These are phyloP conservation scores for Candida ortonii DNA, from an alignment of 805 yeast species.

Conservation along the genomic window DNA sequence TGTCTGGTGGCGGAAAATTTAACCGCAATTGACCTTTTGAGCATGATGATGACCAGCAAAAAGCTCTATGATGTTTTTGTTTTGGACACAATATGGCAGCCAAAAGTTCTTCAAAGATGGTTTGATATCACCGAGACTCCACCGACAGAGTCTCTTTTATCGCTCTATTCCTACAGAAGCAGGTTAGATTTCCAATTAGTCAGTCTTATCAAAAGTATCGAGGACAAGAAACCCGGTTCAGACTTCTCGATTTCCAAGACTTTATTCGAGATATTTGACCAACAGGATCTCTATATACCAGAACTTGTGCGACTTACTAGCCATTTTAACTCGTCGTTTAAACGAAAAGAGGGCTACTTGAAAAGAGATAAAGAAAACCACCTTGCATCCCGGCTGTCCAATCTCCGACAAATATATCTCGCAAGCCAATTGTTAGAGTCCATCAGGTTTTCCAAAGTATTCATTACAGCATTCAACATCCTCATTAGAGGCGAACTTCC, in stretches of 20 bases:
- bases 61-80: conserved; percentile 6
- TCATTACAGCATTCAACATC: conserved; percentile 3
- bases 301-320: conserved; percentile 17
- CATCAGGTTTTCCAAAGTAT: conserved; percentile 9
- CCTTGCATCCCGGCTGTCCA: conserved; percentile 8
- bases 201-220: neutral
- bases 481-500: conserved; percentile 5
- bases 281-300: conserved; percentile 16
- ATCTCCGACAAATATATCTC: conserved; percentile 14
- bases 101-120: conserved; percentile 13
- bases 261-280: conserved; percentile 1
- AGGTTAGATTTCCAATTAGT: no score
- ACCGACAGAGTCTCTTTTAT: no score
- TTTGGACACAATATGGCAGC: conserved; percentile 22
- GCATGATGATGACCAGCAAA: conserved; percentile 10
- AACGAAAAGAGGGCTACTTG: neutral
- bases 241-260: neutral
- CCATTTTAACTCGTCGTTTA: conserved; percentile 14
- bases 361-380: conserved; percentile 4
- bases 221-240: neutral
- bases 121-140: no score
- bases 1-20: conserved; percentile 9
- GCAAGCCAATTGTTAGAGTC: conserved; percentile 23
- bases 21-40: conserved; percentile 11
- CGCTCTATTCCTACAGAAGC: no score